These are phyloP conservation scores for Ustilago bromivora DNA, from an alignment of 1,284 basidiomycete genomes.

Conservation along the genomic window DNA sequence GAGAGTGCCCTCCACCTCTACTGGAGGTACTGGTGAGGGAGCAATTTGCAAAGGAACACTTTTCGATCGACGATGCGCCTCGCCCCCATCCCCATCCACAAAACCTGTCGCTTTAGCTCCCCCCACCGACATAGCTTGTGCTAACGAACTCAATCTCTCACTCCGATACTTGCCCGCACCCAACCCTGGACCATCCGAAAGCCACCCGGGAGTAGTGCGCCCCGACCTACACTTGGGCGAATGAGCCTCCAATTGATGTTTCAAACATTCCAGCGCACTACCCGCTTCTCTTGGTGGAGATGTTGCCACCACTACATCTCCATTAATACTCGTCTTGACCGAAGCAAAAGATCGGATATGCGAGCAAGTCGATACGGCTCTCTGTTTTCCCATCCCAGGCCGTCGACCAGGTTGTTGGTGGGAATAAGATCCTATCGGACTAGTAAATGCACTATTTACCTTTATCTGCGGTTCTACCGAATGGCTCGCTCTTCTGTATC, in stretches of 20 bases:
- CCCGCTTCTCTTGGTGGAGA: constrained; percentile 30
- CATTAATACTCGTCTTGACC: constrained; percentile 27
- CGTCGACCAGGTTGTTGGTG: constrained; percentile 3
- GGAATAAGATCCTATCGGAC: constrained; percentile 39
- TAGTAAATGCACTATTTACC: constrained; percentile 18
- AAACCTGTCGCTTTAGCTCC: neutral
- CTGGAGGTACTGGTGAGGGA: neutral
- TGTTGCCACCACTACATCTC: constrained; percentile 32
- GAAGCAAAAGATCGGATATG: constrained; percentile 20
- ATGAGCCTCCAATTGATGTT: constrained; percentile 27
- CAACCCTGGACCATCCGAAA: constrained; percentile 20
- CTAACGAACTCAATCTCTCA: constrained; percentile 38
- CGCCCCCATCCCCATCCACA: neutral
- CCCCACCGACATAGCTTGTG: constrained; percentile 42
- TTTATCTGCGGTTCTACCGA: constrained; percentile 23
- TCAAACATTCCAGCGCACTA: constrained; percentile 26
- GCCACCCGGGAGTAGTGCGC: constrained; percentile 38
- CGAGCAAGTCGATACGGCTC: constrained; percentile 32
- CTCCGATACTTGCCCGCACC: constrained; percentile 42
- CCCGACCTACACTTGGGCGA: constrained; percentile 23
- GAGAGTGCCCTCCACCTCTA: neutral
- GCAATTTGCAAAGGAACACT: constrained; percentile 15
- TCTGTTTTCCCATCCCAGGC: constrained; percentile 20
- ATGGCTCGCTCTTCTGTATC: constrained; percentile 27
- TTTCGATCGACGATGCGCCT: constrained; percentile 14